phyloP scores from a whole-genome alignment of 768 basidiomycete species.

The Tylopilus vinaceipallidus region DNA sequence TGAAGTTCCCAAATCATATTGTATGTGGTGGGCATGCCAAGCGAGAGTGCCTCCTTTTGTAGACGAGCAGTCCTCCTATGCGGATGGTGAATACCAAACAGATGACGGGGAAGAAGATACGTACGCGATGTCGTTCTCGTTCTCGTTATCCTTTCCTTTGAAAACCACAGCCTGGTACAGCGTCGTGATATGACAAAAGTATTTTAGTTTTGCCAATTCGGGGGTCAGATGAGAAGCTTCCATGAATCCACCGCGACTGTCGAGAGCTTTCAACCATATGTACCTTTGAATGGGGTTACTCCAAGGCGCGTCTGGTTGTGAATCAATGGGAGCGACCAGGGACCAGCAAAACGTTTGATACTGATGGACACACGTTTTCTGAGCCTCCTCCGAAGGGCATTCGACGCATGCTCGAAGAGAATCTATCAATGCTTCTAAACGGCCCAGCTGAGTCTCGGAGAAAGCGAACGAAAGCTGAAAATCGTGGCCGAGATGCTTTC shows the following conservation, averaged over 20 bases:
- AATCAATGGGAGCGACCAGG: background rate
- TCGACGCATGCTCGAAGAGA: background rate
- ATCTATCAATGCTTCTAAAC: too few relatives aligned
- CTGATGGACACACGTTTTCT: too few relatives aligned
- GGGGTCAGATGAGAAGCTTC: background rate
- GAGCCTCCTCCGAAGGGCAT: too few relatives aligned
- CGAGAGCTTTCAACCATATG: background rate
- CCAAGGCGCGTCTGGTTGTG: background rate
- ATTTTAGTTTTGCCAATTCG: background rate
- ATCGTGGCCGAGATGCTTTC: too few relatives aligned
- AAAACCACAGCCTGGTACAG: background rate
- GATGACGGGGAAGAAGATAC: too few relatives aligned
- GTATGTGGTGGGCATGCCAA: background rate
- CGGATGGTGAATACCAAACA: too few relatives aligned
- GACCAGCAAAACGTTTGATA: background rate
- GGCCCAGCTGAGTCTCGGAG: too few relatives aligned
- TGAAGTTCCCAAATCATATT: constrained; percentile 8
- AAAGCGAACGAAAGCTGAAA: too few relatives aligned
- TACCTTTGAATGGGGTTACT: background rate
- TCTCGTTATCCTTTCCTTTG: too few relatives aligned
- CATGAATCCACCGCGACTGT: background rate
- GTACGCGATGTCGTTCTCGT: too few relatives aligned
- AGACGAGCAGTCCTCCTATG: too few relatives aligned
- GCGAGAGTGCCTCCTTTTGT: background rate
- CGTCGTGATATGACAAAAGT: background rate